Conservation (phyloP, 2,329 filamentous ascomycete genomes). For the Falciphora oryzae region DNA sequence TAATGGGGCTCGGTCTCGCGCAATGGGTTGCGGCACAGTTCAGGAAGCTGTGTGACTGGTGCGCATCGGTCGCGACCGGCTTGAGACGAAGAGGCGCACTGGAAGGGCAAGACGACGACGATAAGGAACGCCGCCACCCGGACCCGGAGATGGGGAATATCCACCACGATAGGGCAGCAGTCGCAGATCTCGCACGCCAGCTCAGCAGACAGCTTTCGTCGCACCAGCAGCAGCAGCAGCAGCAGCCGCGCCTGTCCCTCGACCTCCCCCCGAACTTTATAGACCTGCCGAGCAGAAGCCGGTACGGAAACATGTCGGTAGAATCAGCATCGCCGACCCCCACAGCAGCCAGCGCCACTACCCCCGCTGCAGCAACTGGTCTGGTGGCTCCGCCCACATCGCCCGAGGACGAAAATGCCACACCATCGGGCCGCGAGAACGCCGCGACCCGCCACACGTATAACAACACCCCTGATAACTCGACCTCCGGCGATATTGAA, state of each 20-base stretch:
- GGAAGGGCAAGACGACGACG: not conserved
- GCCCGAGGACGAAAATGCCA: not conserved
- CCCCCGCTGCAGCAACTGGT: too few relatives aligned
- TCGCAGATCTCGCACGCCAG: not conserved
- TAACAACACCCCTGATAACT: not conserved
- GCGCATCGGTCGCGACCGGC: too few relatives aligned
- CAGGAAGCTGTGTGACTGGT: not conserved
- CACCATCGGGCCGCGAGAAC: not conserved
- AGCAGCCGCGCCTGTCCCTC: not conserved
- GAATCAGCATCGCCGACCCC: not conserved
- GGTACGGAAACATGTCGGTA: not conserved
- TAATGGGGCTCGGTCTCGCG: conserved; percentile 24
- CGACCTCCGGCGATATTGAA: conserved; percentile 7
- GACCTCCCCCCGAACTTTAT: too few relatives aligned
- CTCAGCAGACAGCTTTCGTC: not conserved
- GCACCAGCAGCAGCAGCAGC: not conserved
- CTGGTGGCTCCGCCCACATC: not conserved
- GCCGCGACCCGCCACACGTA: not conserved
- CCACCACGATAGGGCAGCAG: not conserved
- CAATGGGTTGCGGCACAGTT: conserved; percentile 13
- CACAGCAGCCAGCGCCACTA: not conserved
- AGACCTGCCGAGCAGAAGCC: not conserved
- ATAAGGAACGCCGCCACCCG: not conserved
- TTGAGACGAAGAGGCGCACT: not conserved
- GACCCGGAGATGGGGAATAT: not conserved